A percentile compares a stretch with the other conserved stretches of the same genome.
Evolutionary conservation across 1,284 basidiomycete species (phyloP).

Genomic region (Trametes polyzona): DNA sequence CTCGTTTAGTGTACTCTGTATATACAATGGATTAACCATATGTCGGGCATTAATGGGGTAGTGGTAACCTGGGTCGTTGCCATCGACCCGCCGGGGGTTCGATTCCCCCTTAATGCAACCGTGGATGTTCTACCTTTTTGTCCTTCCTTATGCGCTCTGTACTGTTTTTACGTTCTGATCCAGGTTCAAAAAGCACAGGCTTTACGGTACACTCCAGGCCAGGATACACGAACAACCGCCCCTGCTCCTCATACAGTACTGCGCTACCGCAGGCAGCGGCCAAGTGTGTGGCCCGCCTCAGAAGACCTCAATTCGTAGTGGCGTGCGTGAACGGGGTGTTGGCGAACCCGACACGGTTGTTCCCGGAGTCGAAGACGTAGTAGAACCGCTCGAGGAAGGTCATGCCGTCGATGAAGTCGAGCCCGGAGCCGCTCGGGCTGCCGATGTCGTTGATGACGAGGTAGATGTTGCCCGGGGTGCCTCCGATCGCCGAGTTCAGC

Average conservation of each 20-base stretch:
- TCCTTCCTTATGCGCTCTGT: neutral
- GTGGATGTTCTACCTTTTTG: neutral
- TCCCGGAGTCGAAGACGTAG: slow-evolving; percentile 63
- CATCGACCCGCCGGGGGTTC: slow-evolving; percentile 75
- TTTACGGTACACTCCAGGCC: too few relatives aligned
- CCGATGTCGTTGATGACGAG: slow-evolving; percentile 34
- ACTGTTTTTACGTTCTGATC: too few relatives aligned
- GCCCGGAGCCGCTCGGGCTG: slow-evolving; percentile 28
- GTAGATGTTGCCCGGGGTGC: slow-evolving; percentile 30
- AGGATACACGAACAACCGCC: too few relatives aligned
- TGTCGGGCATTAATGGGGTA: slow-evolving; percentile 32
- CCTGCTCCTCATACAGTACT: too few relatives aligned
- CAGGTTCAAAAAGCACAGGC: too few relatives aligned
- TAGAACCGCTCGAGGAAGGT: slow-evolving; percentile 63
- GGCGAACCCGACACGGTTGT: slow-evolving; percentile 50
- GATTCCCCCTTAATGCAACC: slow-evolving; percentile 75
- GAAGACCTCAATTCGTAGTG: slow-evolving; percentile 38
- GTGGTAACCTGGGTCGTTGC: slow-evolving; percentile 32
- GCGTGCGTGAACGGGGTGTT: slow-evolving; percentile 45
- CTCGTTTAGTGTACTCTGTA: too few relatives aligned
- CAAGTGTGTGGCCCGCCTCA: neutral
- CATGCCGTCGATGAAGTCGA: slow-evolving; percentile 40
- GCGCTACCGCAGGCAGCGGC: too few relatives aligned
- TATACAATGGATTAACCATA: too few relatives aligned
- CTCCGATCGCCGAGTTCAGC: slow-evolving; percentile 36